Base-by-base conservation (phyloP, 179 eudicot species). In the Actinidia polygama region DNA sequence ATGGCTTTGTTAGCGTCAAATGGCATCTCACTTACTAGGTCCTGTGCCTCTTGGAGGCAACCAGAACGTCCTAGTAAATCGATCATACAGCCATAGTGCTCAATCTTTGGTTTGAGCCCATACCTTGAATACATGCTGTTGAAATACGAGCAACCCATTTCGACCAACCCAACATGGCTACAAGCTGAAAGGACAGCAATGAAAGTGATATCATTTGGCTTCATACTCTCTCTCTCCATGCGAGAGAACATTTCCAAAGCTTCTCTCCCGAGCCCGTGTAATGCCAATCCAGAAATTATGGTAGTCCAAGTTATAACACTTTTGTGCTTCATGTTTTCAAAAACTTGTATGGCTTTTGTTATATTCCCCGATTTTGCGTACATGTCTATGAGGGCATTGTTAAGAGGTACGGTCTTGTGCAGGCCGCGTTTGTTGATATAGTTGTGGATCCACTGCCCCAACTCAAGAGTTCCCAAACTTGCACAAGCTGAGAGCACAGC, bases 401-500 rank as follows among this genome's bases (percentile, higher is more conserved):
- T 59, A 62, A 90, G 85, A 64, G 80, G 77, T 14, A 87, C 63
- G 0, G 80, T 83, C 58, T 54, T 86, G 79, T 23, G 71, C 72
- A 88, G 40, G 54, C 84, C 46, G 67, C 61, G 80, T 67, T 80
- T 75, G 10, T 83, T 73, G 62, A 90, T 70, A 58, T 59, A 80
- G 30, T n/a, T 76, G 79, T 87, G 93, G 14, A 91, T 83, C 90
- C 88, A 83, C 63, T 86, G 76, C 24, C 94, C 94, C 59, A 90
- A 78, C 68, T 87, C 89, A 51, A 90, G 88, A 16, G 87, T 88
- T 24, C 94, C 94, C 84, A 87, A 83, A 74, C 84, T 88, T 4
- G 91, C 90, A 81, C 94, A 91, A 86, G 94, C 93, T 14, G 94
- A 89, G 75, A 91, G 89, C 53, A 75, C 89, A 68, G 90, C 85